These are phyloP conservation scores for Aspergillus incahuasiensis DNA, from an alignment of 495 filamentous ascomycete species.

Conservation along the genomic window DNA sequence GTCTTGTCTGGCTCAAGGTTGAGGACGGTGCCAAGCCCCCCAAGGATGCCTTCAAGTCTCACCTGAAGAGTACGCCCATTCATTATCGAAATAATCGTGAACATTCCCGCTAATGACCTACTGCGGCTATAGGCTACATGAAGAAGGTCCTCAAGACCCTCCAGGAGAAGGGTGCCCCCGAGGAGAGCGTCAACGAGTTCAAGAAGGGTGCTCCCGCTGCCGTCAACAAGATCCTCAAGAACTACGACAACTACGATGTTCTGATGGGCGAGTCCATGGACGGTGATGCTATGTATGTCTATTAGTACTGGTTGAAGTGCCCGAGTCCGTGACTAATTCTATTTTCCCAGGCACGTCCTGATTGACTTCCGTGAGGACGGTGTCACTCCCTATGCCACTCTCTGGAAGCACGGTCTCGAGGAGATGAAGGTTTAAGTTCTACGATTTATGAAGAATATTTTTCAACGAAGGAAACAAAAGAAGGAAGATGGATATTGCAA, in stretches of 20 bases:
- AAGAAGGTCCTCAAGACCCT: slow-evolving; percentile 73
- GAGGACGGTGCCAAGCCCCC: slow-evolving; percentile 52
- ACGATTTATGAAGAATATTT: slow-evolving; percentile 24
- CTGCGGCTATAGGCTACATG: slow-evolving; percentile 64
- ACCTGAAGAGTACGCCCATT: slow-evolving; percentile 63
- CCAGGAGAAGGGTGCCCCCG: slow-evolving; percentile 53
- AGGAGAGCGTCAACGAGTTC: slow-evolving; percentile 66
- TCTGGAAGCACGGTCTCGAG: slow-evolving; percentile 94
- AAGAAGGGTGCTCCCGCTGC: slow-evolving; percentile 65
- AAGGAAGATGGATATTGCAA: slow-evolving; percentile 22
- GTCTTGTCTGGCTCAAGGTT: slow-evolving; percentile 67
- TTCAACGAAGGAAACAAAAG: slow-evolving; percentile 30
- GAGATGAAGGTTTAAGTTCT: slow-evolving; percentile 82
- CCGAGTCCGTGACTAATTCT: slow-evolving; percentile 16
- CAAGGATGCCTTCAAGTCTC: slow-evolving; percentile 73
- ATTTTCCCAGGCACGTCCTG: slow-evolving; percentile 71
- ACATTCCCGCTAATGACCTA: background rate
- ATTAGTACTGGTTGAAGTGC: background rate
- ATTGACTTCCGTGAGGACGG: slow-evolving; percentile 98
- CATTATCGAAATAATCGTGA: background rate
- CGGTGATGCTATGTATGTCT: slow-evolving; percentile 78
- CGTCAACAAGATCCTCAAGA: slow-evolving; percentile 72
- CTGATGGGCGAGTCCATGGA: slow-evolving; percentile 89
- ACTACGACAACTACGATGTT: slow-evolving; percentile 94
- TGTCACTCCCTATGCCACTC: slow-evolving; percentile 76